Evolutionary conservation across 768 basidiomycete species (phyloP), one percentile per base, ranked within the genome.

Genomic region (Hirschioporus abietinus): DNA sequence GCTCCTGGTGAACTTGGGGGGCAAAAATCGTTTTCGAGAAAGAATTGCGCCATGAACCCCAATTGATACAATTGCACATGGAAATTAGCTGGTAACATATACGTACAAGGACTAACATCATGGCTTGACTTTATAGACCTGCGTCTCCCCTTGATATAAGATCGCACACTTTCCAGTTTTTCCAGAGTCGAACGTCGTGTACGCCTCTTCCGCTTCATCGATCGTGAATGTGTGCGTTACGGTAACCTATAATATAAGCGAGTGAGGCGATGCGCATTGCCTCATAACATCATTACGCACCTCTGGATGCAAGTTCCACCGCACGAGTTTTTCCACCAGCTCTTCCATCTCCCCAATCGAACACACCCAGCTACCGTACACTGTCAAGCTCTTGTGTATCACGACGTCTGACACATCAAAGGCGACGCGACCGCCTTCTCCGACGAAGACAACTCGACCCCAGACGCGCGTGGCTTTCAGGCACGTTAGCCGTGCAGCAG

Each of bases 341-440:
- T 64, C 63, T 35, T 64, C 63, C 63, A 64, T 64, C 35, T 64
- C 26, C 15, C 63, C 35, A 36, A 64, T 64, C 18, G 63, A 64
- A 23, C 63, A 64, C 30, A 64, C 63, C 63, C 63, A 64, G 35
- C 63, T 64, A 25, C 63, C 63, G 35, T 35, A 64, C 24, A 64
- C 35, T 1, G 63, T 35, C 8, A 64, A 35, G 36, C 63, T 64
- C 63, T 64, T 64, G 36, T 64, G 63, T 35, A 64, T 64, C 7
- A 64, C 35, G 17, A 64, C 34, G 20, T 27, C 27, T 7, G 63
- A 64, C 9, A 64, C 63, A 17, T 64, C 63, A 35, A 64, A 27
- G 1, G 63, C 36, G 7, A 64, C 63, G 1, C 7, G 6, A 35
- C 63, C 63, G 12, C 63, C 63, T 64, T 64, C 63, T 12, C 63